A percentile compares a stretch with the other conserved stretches of the same genome.
Evolutionary conservation across 2,329 filamentous ascomycete genomes (phyloP).

Genomic region (Phaeosphaeria sp.): DNA sequence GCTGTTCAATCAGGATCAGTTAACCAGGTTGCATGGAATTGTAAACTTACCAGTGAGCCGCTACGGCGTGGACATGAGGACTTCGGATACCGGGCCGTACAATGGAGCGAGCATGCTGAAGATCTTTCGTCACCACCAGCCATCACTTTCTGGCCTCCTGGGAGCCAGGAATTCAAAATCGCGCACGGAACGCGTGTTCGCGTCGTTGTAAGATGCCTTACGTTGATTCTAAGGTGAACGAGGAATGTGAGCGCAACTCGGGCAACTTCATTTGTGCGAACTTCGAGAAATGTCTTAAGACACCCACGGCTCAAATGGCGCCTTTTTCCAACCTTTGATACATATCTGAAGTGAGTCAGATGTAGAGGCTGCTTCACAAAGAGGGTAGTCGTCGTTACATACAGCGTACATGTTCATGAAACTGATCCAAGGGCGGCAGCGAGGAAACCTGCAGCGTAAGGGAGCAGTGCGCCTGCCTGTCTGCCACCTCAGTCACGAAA

Average conservation of each 20-base stretch:
- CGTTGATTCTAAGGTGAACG: constrained; percentile 21
- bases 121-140: constrained; percentile 32
- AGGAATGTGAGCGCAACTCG: constrained; percentile 33
- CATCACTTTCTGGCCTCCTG: constrained; percentile 32
- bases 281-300: not conserved
- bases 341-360: not conserved
- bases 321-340: not conserved
- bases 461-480: not conserved
- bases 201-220: constrained; percentile 29
- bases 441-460: not conserved
- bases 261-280: not conserved
- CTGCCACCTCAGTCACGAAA: constrained; percentile 28
- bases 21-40: not conserved
- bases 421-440: not conserved
- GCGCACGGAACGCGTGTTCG: constrained; percentile 34
- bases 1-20: constrained; percentile 15
- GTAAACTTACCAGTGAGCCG: constrained; percentile 22
- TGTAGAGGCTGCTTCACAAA: not conserved
- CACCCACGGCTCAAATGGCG: not conserved
- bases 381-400: not conserved
- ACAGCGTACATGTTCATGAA: not conserved
- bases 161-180: constrained; percentile 36
- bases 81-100: constrained; percentile 10
- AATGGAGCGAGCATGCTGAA: constrained; percentile 26
- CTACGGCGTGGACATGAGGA: constrained; percentile 12